Conservation (phyloP, 2,329 filamentous ascomycete genomes). For the Curvularia hawaiiensis region DNA sequence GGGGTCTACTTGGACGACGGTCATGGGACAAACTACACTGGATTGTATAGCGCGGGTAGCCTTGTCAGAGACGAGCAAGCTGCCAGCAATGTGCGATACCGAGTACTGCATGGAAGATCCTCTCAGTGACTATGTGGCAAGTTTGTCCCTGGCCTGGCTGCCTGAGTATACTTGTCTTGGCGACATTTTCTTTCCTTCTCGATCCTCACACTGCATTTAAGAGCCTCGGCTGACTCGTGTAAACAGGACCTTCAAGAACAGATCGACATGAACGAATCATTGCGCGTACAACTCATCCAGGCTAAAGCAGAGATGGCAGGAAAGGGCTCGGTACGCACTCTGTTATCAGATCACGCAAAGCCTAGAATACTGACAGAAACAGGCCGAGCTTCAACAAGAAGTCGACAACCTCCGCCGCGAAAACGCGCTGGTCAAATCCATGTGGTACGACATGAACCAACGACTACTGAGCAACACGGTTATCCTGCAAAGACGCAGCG, state of each 20-base stretch:
- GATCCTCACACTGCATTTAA: neutral
- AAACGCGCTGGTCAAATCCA: conserved; percentile 78
- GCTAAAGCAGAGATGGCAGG: conserved; percentile 42
- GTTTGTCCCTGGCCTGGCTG: conserved; percentile 37
- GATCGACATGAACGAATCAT: conserved; percentile 24
- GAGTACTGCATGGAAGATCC: conserved; percentile 21
- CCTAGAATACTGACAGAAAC: conserved; percentile 3
- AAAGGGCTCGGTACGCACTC: conserved; percentile 43
- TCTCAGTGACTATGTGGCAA: conserved; percentile 34
- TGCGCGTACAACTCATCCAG: conserved; percentile 41
- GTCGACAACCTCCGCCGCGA: conserved; percentile 77
- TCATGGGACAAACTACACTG: conserved; percentile 34
- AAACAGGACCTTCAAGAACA: conserved; percentile 42
- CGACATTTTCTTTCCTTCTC: conserved; percentile 8
- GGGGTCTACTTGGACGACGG: conserved; percentile 27
- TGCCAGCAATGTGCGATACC: conserved; percentile 21
- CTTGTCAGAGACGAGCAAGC: conserved; percentile 27
- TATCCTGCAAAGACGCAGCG: conserved; percentile 73
- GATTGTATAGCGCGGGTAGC: conserved; percentile 29
- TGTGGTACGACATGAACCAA: conserved; percentile 82
- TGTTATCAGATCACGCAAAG: neutral
- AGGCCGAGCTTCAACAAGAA: conserved; percentile 48
- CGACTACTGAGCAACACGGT: conserved; percentile 84
- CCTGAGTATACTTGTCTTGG: conserved; percentile 34
- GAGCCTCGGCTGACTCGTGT: conserved; percentile 18